Evolutionary conservation across 1,139 yeast species (phyloP).

Genomic region (Protomyces arabidopsidicola): DNA sequence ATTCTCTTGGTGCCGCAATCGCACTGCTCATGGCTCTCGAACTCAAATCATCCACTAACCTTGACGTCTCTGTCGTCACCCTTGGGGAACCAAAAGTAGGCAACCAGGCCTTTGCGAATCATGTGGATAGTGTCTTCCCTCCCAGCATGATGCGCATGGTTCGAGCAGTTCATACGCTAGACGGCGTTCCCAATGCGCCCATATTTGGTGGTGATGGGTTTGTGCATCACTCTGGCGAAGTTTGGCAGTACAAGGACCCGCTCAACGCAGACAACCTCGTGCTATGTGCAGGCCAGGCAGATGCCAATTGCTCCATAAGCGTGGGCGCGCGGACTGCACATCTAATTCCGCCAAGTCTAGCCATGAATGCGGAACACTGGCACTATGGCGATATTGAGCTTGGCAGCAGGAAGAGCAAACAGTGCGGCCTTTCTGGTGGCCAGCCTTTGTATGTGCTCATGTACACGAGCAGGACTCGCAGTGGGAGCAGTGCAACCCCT

Average conservation of each 20-base stretch:
- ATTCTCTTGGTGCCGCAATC: constrained; percentile 9
- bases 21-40: constrained; percentile 20
- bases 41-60: background rate
- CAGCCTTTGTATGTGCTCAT: constrained; percentile 8
- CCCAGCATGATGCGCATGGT: background rate
- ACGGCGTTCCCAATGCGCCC: constrained; percentile 7
- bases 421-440: constrained; percentile 20
- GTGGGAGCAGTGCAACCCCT: background rate
- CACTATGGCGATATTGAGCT: constrained; percentile 22
- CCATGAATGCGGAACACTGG: constrained; percentile 9
- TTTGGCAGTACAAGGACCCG: constrained; percentile 22
- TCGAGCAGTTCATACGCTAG: constrained; percentile 16
- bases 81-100: constrained; percentile 7
- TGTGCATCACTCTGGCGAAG: constrained; percentile 21
- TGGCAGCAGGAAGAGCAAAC: constrained; percentile 6
- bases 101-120: constrained; percentile 3
- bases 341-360: constrained; percentile 4
- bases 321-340: background rate
- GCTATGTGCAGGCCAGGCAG: constrained; percentile 12
- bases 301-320: constrained; percentile 2
- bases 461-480: constrained; percentile 3
- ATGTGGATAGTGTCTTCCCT: constrained; percentile 6
- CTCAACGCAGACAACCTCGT: constrained; percentile 1
- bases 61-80: constrained; percentile 3
- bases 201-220: background rate